phyloP scores from a whole-genome alignment of 2,329 filamentous ascomycete genomes.

The Magnaporthiopsis incrustans region DNA sequence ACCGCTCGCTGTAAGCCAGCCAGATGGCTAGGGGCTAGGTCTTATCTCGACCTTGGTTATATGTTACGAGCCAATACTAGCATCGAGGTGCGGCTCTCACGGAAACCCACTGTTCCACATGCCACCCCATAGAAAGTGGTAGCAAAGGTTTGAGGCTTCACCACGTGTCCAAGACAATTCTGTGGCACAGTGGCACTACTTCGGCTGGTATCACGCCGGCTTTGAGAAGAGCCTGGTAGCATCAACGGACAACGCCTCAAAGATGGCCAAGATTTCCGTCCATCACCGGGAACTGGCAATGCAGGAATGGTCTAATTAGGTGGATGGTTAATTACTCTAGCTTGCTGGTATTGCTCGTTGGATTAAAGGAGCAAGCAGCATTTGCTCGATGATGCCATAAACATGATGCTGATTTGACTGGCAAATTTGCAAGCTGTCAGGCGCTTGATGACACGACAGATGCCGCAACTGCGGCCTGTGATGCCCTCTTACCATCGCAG shows the following conservation, averaged over 20 bases:
- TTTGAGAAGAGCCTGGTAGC: background rate
- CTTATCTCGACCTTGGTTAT: background rate
- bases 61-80: background rate
- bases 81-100: background rate
- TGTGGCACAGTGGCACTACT: background rate
- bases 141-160: background rate
- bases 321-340: too few relatives aligned
- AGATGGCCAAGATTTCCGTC: too few relatives aligned
- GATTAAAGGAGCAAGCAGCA: too few relatives aligned
- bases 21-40: too few relatives aligned
- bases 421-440: too few relatives aligned
- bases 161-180: conserved; percentile 2
- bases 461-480: background rate
- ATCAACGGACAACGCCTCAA: background rate
- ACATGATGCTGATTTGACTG: too few relatives aligned
- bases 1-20: too few relatives aligned
- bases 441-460: background rate
- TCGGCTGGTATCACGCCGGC: background rate
- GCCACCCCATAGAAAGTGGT: background rate
- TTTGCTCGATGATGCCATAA: too few relatives aligned
- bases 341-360: too few relatives aligned
- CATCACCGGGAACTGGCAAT: too few relatives aligned
- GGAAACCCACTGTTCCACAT: background rate
- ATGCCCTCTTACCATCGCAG: background rate
- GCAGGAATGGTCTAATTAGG: too few relatives aligned